phyloP scores from a whole-genome alignment of 345 rosid genomes.

The Theobroma cacao region DNA sequence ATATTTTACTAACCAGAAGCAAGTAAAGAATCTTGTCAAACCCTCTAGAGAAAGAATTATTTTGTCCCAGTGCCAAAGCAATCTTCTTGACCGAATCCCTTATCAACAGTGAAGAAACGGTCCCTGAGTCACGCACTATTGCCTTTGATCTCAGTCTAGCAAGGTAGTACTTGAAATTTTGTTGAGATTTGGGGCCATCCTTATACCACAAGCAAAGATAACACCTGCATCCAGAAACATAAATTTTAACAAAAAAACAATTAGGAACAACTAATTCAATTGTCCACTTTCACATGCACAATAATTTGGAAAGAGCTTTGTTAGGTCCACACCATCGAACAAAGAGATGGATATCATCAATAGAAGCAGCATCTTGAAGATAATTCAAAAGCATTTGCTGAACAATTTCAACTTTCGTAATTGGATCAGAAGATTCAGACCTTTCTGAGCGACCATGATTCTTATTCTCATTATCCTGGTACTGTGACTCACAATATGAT shows the following conservation, averaged over 20 bases:
- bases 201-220: constrained; percentile 93
- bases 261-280: neutral
- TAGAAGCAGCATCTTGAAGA: constrained; percentile 81
- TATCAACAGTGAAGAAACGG: constrained; percentile 48
- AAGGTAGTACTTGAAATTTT: constrained; percentile 62
- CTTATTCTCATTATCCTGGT: constrained; percentile 41
- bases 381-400: constrained; percentile 90
- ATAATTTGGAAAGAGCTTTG: constrained; percentile 11
- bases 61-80: constrained; percentile 79
- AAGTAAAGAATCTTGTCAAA: constrained; percentile 90
- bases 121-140: constrained; percentile 75
- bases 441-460: constrained; percentile 21
- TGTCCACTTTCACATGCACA: neutral
- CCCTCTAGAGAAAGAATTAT: constrained; percentile 94
- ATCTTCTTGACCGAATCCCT: constrained; percentile 84
- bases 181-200: constrained; percentile 77
- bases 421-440: constrained; percentile 40
- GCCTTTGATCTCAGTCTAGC: constrained; percentile 82
- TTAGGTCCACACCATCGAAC: constrained; percentile 72
- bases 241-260: constrained; percentile 3
- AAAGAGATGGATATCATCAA: constrained; percentile 76
- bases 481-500: constrained; percentile 65
- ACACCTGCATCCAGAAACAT: constrained; percentile 54
- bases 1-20: constrained; percentile 80
- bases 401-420: constrained; percentile 64